These are phyloP conservation scores for Mycena metata DNA, from an alignment of 768 basidiomycete species.

Conservation along the genomic window DNA sequence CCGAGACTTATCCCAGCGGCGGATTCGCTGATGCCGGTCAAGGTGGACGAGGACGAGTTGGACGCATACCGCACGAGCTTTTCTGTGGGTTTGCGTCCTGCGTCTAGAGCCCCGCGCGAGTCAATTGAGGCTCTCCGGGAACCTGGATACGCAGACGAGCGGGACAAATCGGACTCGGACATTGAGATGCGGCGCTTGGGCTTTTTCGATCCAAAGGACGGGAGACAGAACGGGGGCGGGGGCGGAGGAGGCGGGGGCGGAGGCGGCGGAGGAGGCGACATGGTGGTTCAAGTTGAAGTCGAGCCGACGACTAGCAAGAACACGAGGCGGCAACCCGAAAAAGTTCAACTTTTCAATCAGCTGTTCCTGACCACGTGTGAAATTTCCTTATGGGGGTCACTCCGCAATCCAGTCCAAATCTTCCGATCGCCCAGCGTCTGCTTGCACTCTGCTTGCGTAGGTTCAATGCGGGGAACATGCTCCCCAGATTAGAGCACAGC, in stretches of 20 bases:
- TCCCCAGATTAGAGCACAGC: constrained; percentile 9
- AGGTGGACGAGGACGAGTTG: constrained; percentile 58
- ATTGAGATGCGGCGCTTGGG: constrained; percentile 62
- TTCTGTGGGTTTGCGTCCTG: constrained; percentile 43
- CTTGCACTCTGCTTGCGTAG: too few relatives aligned
- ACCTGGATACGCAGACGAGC: constrained; percentile 28
- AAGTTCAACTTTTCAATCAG: constrained; percentile 21
- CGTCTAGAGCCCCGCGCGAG: constrained; percentile 29
- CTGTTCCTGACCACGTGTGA: constrained; percentile 25
- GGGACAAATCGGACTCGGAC: constrained; percentile 53
- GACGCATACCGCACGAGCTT: constrained; percentile 57
- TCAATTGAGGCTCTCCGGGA: constrained; percentile 33
- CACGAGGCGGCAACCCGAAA: constrained; percentile 23
- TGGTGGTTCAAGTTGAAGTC: constrained; percentile 50
- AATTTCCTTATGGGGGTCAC: constrained; percentile 12
- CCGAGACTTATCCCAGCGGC: constrained; percentile 52
- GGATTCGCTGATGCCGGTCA: constrained; percentile 56
- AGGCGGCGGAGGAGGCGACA: constrained; percentile 64
- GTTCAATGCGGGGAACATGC: constrained; percentile 1
- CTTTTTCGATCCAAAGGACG: constrained; percentile 64
- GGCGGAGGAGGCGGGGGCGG: constrained; percentile 55
- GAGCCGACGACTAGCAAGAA: constrained; percentile 22
- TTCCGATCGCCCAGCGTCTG: too few relatives aligned
- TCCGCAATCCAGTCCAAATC: constrained; percentile 3
- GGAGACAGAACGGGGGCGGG: constrained; percentile 71